Evolutionary conservation across 2,329 filamentous ascomycete genomes (phyloP).

Genomic region (Beauveria brongniartii): DNA sequence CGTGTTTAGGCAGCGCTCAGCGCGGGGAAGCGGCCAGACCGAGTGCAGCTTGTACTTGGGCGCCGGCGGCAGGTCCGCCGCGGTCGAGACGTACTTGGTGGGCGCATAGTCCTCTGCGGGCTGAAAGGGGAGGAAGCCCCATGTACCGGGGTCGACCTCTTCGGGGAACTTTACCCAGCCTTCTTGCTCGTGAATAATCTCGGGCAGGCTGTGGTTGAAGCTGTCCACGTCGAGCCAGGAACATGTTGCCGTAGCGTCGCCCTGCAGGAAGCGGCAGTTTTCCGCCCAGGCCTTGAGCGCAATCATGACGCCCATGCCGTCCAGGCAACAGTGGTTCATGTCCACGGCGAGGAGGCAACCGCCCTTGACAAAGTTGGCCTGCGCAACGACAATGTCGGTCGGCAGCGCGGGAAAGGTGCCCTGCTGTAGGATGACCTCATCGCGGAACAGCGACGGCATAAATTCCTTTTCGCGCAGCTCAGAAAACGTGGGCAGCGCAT

Average conservation of each 20-base stretch:
- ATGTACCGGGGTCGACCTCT: constrained; percentile 20
- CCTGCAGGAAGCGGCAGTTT: constrained; percentile 21
- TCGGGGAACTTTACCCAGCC: constrained; percentile 15
- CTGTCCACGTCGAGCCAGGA: constrained; percentile 23
- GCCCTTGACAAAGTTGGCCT: constrained; percentile 24
- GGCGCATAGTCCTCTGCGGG: constrained; percentile 8
- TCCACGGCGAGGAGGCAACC: constrained; percentile 22
- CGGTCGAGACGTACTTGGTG: constrained; percentile 1
- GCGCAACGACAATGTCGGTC: constrained; percentile 21
- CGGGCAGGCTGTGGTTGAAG: constrained; percentile 21
- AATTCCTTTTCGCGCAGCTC: constrained; percentile 20
- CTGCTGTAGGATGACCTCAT: constrained; percentile 18
- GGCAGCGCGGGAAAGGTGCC: constrained; percentile 20
- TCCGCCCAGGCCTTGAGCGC: constrained; percentile 24
- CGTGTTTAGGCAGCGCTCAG: constrained; percentile 20
- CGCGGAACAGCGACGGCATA: constrained; percentile 20
- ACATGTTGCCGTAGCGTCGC: constrained; percentile 18
- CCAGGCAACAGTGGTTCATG: constrained; percentile 20
- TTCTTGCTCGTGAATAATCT: constrained; percentile 21
- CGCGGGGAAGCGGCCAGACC: constrained; percentile 23
- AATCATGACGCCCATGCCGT: constrained; percentile 22
- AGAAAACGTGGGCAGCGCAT: constrained; percentile 19
- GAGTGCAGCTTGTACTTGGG: constrained; percentile 20
- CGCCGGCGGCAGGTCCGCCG: constrained; percentile 14
- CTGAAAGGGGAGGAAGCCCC: constrained; percentile 21